Evolutionary conservation across 2,329 filamentous ascomycete species (phyloP).

Genomic region (Allantophomopsis cytisporea): DNA sequence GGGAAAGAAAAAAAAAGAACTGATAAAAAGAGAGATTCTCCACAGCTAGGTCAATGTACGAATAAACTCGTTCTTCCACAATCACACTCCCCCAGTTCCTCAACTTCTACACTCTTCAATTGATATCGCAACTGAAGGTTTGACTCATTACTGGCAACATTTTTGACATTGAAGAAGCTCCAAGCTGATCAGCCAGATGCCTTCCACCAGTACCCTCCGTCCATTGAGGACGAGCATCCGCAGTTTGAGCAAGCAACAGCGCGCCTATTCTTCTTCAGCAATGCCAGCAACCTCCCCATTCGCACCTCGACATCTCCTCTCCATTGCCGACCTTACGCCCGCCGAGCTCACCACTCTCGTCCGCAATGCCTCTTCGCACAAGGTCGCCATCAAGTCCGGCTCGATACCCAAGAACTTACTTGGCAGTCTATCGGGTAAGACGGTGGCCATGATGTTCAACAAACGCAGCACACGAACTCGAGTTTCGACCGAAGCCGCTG

Average conservation of each 20-base stretch:
- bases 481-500: slow-evolving; percentile 83
- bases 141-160: too few relatives aligned
- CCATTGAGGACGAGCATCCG: slow-evolving; percentile 11
- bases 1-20: not conserved
- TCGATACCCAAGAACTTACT: slow-evolving; percentile 43
- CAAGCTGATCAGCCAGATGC: slow-evolving; percentile 7
- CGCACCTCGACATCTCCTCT: slow-evolving; percentile 75
- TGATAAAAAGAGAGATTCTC: too few relatives aligned
- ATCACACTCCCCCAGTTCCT: too few relatives aligned
- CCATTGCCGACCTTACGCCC: slow-evolving; percentile 73
- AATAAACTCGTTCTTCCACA: too few relatives aligned
- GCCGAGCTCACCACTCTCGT: slow-evolving; percentile 72
- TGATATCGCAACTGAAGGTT: too few relatives aligned
- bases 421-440: slow-evolving; percentile 56
- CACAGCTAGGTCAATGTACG: too few relatives aligned
- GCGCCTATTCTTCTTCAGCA: slow-evolving; percentile 8
- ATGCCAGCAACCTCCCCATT: slow-evolving; percentile 26
- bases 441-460: slow-evolving; percentile 91
- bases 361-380: slow-evolving; percentile 67
- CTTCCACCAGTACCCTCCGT: slow-evolving; percentile 8
- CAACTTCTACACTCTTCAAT: too few relatives aligned
- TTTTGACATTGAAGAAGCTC: not conserved
- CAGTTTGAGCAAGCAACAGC: slow-evolving; percentile 8
- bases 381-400: slow-evolving; percentile 61
- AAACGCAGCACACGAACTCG: slow-evolving; percentile 91